These are phyloP conservation scores for Prunella vulgaris DNA, from an alignment of 257 asterid species.

Conservation along the genomic window DNA sequence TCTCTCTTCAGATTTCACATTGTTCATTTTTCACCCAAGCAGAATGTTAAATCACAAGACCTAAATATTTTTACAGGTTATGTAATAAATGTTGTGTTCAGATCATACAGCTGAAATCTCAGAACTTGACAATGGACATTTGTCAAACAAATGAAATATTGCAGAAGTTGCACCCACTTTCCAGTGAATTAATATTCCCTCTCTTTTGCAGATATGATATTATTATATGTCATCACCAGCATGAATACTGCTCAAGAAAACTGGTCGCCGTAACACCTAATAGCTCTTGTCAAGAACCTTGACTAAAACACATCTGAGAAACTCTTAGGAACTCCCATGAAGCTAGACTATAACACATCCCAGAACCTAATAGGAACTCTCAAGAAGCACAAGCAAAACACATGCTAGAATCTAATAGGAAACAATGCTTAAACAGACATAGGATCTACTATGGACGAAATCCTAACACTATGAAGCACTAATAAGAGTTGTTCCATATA, in stretches of 20 bases:
- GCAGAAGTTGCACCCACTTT: neutral
- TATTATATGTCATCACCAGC: neutral
- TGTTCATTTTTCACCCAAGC: neutral
- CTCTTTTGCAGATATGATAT: neutral
- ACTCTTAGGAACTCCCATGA: neutral
- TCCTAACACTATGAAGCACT: neutral
- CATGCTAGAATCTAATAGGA: neutral
- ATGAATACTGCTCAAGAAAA: neutral
- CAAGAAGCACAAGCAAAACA: neutral
- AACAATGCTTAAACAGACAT: neutral
- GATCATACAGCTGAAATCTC: neutral
- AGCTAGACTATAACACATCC: neutral
- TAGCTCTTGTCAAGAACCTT: neutral
- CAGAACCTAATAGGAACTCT: neutral
- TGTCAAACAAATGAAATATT: conserved; percentile 7
- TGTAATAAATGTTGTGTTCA: neutral
- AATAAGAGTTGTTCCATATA: neutral
- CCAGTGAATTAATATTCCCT: neutral
- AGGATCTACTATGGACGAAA: neutral
- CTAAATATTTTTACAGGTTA: neutral
- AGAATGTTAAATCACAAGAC: neutral
- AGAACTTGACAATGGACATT: neutral
- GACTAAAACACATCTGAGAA: neutral
- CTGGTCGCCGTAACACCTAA: neutral
- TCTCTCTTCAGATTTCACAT: neutral